Evolutionary conservation across 768 basidiomycete genomes (phyloP), one percentile per base, ranked within the genome.

Genomic region (Boletus rubescentipes): DNA sequence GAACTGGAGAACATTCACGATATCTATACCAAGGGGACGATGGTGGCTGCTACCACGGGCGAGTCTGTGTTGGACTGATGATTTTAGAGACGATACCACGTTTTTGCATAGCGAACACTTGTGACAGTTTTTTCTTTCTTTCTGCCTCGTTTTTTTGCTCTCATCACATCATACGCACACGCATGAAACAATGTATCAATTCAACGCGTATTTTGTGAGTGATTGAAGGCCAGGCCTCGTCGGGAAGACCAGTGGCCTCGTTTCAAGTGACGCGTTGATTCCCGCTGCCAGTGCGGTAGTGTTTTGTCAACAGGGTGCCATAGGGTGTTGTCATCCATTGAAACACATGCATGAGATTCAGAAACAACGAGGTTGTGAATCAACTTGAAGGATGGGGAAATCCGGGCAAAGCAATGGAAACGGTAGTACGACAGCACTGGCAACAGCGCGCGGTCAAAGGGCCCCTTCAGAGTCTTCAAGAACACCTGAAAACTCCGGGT

Each of bases 1-100:
- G 85, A 87, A 60, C 62, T 88, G 35, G 75, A 80, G 62, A 72
- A 64, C 48, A 82, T 87, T 44, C 75, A 65, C 18, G 66, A 69
- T 7, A 66, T 74, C 23, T 79, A 76, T 55, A 59, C 60, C 57
- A 64, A 62, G 35, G 62, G 64, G 42, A 52, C 54, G 36, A 18
- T 1, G 15, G 20, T 9, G 15, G 23, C 14, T 3, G 23, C 23
- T 2, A 16, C 10, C 16, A 41, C 34, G 4, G 53, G 59, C 20
- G 48, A 52, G 23, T 50, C 55, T 5, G 16, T 45, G 30, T 62
- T 55, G 43, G 61, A 58, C 18, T 68, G 51, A 60, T 18, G 21
- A 14, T 40, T 10, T 14, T 34, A 15, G 12, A 5, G 21, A 30
- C 8, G 12, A 44, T 44, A 29, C 18, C 39, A 9, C 41, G 7